Conservation (phyloP, 495 filamentous ascomycete species). For the Physcia stellaris region DNA sequence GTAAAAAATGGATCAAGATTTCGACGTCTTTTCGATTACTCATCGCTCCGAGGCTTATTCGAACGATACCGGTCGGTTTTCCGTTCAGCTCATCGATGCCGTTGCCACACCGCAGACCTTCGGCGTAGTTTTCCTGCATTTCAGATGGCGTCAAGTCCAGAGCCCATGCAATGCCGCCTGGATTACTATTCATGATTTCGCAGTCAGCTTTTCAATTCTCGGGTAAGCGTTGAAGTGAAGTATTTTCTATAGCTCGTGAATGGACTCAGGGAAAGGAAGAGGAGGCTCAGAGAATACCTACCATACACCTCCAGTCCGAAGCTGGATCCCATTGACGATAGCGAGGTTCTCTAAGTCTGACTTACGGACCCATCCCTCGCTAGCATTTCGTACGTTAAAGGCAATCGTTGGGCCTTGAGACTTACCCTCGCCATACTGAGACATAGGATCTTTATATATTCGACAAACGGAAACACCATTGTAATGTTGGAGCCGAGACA, state of each 20-base stretch:
- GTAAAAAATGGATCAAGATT: conserved; percentile 52
- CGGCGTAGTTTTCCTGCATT: conserved; percentile 65
- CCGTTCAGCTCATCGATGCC: conserved; percentile 70
- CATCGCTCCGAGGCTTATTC: conserved; percentile 79
- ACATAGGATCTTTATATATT: conserved; percentile 40
- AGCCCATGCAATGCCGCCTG: conserved; percentile 61
- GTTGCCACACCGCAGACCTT: conserved; percentile 65
- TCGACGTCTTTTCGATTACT: conserved; percentile 66
- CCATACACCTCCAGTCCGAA: conserved; percentile 80
- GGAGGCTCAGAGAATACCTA: too few species aligned
- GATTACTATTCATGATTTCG: too few species aligned
- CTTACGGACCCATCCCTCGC: conserved; percentile 63
- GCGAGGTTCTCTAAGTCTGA: conserved; percentile 77
- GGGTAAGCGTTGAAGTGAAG: too few species aligned
- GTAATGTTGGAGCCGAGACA: conserved; percentile 46
- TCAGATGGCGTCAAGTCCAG: conserved; percentile 62
- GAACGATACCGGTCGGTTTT: conserved; percentile 76
- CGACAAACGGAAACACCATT: conserved; percentile 54
- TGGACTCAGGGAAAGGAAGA: too few species aligned
- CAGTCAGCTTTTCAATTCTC: too few species aligned
- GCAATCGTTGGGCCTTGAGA: conserved; percentile 68
- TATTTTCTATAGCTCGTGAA: too few species aligned
- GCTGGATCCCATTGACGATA: conserved; percentile 59
- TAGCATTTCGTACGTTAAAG: conserved; percentile 61
- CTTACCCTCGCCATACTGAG: conserved; percentile 25